Evolutionary conservation across 1,284 basidiomycete species (phyloP), one percentile per base, ranked within the genome.

Genomic region (Earliella scabrosa): DNA sequence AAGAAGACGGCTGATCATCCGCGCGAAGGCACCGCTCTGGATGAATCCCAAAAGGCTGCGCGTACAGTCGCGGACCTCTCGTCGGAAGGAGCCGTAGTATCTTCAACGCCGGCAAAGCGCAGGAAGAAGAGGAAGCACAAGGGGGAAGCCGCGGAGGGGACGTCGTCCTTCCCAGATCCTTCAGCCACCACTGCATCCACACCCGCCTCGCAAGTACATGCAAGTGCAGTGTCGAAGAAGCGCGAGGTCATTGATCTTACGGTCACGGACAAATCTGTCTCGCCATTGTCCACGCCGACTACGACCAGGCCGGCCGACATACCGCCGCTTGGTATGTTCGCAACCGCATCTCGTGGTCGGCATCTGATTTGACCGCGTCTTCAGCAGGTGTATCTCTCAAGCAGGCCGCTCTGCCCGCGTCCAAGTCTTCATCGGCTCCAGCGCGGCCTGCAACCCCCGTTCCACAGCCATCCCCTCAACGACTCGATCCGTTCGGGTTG

Each of bases 71-170:
- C 29, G 29, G 6, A 7, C 9, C 18, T 26, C 9, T 7, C 4
- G n/a, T 68, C 71, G 16, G 65, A 65, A 32, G 77, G 74, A 35
- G 66, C 67, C 14, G 63, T 58, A 52, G 56, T 54, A 8, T 59
- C 64, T 31, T 69, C 68, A 49, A 66, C 75, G 31, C 75, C 69
- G 59, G 80, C 74, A 66, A 86, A 78, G 63, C 81, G 82, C 52
- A 85, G 75, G 63, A 74, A 80, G 44, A 83, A 75, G 64, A 82
- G 79, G 63, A 81, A 79, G 61, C 85, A 82, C 73, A 87, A 81
- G 20, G 8, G 20, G 64, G 77, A 77, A 13, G 31, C 31, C 5
- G 32, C n/a, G 21, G 45, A 16, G 20, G 45, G 24, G 13, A 31
- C 29, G 6, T 31, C 29, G 13, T 31, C 29, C 29, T 31, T 13